Percentiles rank a stretch among this genome's conserved stretches.
These are phyloP conservation scores for Coemansia sp. DNA, from an alignment of 192 early-diverging fungal species.

Conservation along the genomic window DNA sequence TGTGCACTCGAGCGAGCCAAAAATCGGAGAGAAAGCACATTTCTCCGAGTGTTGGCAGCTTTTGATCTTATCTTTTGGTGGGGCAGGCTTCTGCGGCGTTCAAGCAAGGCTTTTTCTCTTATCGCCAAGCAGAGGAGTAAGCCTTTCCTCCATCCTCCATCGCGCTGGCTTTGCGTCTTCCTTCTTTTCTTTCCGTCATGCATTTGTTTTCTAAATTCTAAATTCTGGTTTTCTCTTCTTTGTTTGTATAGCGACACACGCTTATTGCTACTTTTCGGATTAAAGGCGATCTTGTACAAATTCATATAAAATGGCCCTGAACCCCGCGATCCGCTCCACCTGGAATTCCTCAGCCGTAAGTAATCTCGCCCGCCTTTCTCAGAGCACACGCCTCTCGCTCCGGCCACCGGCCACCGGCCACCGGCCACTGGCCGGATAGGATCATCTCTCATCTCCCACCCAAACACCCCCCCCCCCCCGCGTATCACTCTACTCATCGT, in stretches of 20 bases:
- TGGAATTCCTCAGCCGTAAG: conserved; percentile 32
- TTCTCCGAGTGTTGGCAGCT: neutral
- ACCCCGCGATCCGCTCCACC: conserved; percentile 9
- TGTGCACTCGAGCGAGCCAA: too few relatives aligned
- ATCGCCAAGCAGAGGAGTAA: too few relatives aligned
- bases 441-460: too few relatives aligned
- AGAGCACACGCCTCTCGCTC: too few relatives aligned
- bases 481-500: neutral
- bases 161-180: neutral
- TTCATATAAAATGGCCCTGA: conserved; percentile 12
- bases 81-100: too few relatives aligned
- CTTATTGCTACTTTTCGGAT: too few relatives aligned
- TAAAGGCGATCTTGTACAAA: conserved; percentile 6
- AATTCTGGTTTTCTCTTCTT: neutral
- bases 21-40: neutral
- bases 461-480: neutral
- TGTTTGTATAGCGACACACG: neutral
- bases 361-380: conserved; percentile 1
- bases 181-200: neutral
- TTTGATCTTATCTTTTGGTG: too few relatives aligned
- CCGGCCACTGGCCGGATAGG: too few relatives aligned
- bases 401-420: too few relatives aligned
- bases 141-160: too few relatives aligned
- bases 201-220: neutral
- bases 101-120: too few relatives aligned